Evolutionary conservation across 108 stramenopile genomes (phyloP).

Genomic region (Cyclotella atomus): DNA sequence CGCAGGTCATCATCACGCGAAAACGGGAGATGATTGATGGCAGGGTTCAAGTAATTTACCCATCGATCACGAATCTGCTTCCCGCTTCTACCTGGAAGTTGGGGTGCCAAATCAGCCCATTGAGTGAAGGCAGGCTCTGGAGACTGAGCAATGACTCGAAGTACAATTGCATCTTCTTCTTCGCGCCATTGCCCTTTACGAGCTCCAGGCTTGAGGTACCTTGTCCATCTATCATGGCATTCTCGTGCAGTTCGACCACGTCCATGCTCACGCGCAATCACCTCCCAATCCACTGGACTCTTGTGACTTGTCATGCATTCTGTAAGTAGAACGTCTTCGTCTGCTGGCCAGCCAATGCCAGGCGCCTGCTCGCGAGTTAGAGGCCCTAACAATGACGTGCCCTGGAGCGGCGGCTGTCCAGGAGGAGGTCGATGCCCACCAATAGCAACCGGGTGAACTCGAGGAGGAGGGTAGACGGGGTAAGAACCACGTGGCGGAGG

Average conservation of each 20-base stretch:
- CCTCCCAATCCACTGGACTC: constrained; percentile 82
- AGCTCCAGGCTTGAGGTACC: constrained; percentile 49
- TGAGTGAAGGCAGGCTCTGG: constrained; percentile 82
- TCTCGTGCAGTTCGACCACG: constrained; percentile 49
- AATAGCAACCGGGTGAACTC: not conserved
- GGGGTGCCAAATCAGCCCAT: constrained; percentile 86
- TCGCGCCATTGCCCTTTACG: constrained; percentile 60
- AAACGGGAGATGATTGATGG: constrained; percentile 33
- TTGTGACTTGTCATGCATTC: constrained; percentile 87
- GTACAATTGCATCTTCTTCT: constrained; percentile 79
- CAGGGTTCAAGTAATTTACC: constrained; percentile 89
- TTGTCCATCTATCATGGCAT: constrained; percentile 52
- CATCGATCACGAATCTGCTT: constrained; percentile 91
- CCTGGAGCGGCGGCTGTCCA: constrained; percentile 3
- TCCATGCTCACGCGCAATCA: constrained; percentile 76
- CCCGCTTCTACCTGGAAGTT: constrained; percentile 84
- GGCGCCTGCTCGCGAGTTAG: constrained; percentile 13
- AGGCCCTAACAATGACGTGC: not conserved
- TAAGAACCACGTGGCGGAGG: constrained; percentile 11
- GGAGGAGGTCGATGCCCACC: constrained; percentile 7
- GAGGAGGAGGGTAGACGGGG: not conserved
- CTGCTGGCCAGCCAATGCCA: constrained; percentile 60
- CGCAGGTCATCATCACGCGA: constrained; percentile 55
- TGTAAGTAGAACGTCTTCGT: constrained; percentile 69
- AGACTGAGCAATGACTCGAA: constrained; percentile 75